A percentile compares a stretch with the other conserved stretches of the same genome.
phyloP scores from a whole-genome alignment of 139 green algal genomes.

The Raphidocelis subcapitata region DNA sequence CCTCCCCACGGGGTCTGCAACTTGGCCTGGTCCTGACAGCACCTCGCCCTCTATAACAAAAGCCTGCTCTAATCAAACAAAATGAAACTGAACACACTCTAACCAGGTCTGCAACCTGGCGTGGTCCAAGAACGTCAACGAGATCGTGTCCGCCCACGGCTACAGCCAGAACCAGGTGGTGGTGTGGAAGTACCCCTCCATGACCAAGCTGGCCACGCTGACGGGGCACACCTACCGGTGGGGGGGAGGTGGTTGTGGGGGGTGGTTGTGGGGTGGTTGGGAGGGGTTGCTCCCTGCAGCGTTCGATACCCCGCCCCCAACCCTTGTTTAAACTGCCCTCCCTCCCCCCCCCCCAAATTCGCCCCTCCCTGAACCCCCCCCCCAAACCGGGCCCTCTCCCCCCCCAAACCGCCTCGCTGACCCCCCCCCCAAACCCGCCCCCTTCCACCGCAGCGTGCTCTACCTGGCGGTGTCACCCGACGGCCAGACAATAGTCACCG shows the following conservation, averaged over 20 bases:
- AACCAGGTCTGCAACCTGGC: conserved; percentile 95
- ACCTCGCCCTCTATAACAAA: too few relatives aligned
- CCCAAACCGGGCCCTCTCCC: too few relatives aligned
- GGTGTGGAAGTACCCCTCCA: conserved; percentile 90
- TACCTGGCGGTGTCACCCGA: conserved; percentile 94
- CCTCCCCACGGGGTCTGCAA: too few relatives aligned
- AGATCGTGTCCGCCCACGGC: conserved; percentile 96
- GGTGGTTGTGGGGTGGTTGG: background rate
- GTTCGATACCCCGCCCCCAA: too few relatives aligned
- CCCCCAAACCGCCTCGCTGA: too few relatives aligned
- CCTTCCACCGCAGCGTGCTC: conserved; percentile 91
- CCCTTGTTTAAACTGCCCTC: too few relatives aligned
- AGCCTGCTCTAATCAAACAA: too few relatives aligned
- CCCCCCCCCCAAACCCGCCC: too few relatives aligned
- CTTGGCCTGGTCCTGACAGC: too few relatives aligned
- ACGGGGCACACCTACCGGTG: conserved; percentile 88
- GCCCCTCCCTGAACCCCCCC: too few relatives aligned
- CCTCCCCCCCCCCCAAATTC: too few relatives aligned
- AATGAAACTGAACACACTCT: too few relatives aligned
- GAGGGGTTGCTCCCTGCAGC: background rate
- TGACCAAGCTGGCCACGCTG: conserved; percentile 85
- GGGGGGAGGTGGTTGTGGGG: background rate
- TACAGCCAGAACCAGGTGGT: conserved; percentile 97
- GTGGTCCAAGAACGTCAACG: conserved; percentile 96
- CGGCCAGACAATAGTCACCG: conserved; percentile 66